Percentiles rank a stretch among this genome's conserved stretches.
These are phyloP conservation scores for Lipomyces yamadae DNA, from an alignment of 805 yeast genomes.

Conservation along the genomic window DNA sequence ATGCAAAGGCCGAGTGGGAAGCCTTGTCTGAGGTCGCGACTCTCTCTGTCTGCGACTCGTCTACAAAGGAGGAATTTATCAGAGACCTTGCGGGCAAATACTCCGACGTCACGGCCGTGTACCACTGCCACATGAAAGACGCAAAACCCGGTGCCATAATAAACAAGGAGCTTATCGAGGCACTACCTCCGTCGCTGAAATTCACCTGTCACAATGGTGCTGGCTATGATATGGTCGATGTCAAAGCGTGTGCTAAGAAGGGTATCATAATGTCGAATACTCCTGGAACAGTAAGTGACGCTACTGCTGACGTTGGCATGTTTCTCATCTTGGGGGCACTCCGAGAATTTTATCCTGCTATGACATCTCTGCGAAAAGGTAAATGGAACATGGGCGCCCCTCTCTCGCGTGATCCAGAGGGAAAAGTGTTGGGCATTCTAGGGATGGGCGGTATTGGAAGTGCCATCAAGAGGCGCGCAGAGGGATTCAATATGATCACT, in stretches of 20 bases:
- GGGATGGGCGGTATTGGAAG: constrained; percentile 94
- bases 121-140: constrained; percentile 60
- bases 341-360: constrained; percentile 69
- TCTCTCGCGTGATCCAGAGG: constrained; percentile 75
- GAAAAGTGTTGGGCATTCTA: constrained; percentile 74
- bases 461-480: constrained; percentile 70
- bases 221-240: constrained; percentile 68
- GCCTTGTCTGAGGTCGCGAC: constrained; percentile 49
- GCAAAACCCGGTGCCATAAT: constrained; percentile 55
- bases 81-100: constrained; percentile 50
- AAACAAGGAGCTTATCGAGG: constrained; percentile 61
- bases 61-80: constrained; percentile 47
- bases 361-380: constrained; percentile 59
- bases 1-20: constrained; percentile 70
- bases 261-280: constrained; percentile 66
- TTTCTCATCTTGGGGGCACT: constrained; percentile 65
- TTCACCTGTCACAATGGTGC: constrained; percentile 73
- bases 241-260: constrained; percentile 55
- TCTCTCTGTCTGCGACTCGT: constrained; percentile 26
- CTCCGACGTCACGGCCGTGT: constrained; percentile 49
- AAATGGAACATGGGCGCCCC: constrained; percentile 66
- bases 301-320: constrained; percentile 75
- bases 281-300: constrained; percentile 67
- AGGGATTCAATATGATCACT: constrained; percentile 78
- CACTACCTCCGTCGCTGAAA: constrained; percentile 60